phyloP scores from a whole-genome alignment of 345 rosid genomes.

The Microthlaspi erraticum region DNA sequence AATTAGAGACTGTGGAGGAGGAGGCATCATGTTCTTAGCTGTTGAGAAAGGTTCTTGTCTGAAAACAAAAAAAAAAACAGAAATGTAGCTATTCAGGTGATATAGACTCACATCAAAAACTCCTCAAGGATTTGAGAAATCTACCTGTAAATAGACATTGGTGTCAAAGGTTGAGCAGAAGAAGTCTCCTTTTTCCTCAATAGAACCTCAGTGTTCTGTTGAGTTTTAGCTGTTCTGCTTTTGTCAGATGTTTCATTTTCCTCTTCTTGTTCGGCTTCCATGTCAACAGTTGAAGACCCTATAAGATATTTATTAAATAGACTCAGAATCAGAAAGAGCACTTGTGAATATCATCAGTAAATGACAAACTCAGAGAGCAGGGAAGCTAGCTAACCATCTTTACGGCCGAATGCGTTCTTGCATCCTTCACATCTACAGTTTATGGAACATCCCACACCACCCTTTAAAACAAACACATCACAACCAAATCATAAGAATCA shows the following conservation, averaged over 20 bases:
- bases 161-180: conserved; percentile 66
- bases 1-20: conserved; percentile 46
- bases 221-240: conserved; percentile 43
- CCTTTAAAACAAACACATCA: conserved; percentile 50
- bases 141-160: conserved; percentile 71
- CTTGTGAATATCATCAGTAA: neutral
- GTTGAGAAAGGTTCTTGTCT: conserved; percentile 74
- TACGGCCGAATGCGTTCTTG: conserved; percentile 89
- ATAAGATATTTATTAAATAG: conserved; percentile 22
- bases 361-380: conserved; percentile 5
- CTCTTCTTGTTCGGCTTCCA: conserved; percentile 65
- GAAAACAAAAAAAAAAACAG: conserved; percentile 30
- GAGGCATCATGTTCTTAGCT: conserved; percentile 65
- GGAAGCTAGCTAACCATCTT: conserved; percentile 72
- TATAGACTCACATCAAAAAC: conserved; percentile 7
- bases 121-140: conserved; percentile 1
- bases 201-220: conserved; percentile 52
- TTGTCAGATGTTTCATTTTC: conserved; percentile 62
- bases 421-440: conserved; percentile 98
- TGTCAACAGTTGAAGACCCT: conserved; percentile 63
- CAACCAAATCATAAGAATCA: neutral
- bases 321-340: conserved; percentile 9
- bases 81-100: conserved; percentile 13
- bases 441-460: conserved; percentile 97
- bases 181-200: conserved; percentile 53